A percentile compares a stretch with the other conserved stretches of the same genome.
phyloP scores from a whole-genome alignment of 768 basidiomycete genomes.

The Mycena capillaripes region DNA sequence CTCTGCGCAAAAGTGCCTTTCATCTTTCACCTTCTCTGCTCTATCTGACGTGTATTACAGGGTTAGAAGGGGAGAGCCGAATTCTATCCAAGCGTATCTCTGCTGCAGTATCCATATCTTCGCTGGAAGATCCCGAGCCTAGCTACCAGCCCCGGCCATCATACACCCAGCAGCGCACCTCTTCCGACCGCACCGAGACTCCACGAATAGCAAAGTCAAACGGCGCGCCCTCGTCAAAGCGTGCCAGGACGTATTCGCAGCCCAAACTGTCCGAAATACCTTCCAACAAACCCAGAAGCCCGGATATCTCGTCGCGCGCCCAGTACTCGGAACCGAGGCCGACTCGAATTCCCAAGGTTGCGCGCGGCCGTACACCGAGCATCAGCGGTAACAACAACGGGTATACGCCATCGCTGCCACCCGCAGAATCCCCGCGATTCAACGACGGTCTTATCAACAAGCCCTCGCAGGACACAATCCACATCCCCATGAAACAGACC shows the following conservation, averaged over 20 bases:
- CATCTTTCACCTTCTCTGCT: background rate
- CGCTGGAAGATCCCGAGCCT: conserved; percentile 64
- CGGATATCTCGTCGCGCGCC: conserved; percentile 61
- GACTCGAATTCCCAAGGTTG: conserved; percentile 66
- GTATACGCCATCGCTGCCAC: conserved; percentile 38
- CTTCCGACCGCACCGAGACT: conserved; percentile 47
- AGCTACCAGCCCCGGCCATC: conserved; percentile 52
- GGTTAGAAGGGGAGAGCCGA: conserved; percentile 85
- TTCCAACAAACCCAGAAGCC: conserved; percentile 51
- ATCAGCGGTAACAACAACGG: conserved; percentile 40
- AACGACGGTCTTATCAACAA: conserved; percentile 32
- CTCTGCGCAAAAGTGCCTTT: conserved; percentile 64
- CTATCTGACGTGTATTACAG: conserved; percentile 53
- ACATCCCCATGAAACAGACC: conserved; percentile 50
- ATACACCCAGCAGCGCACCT: conserved; percentile 40
- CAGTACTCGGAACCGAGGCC: conserved; percentile 55
- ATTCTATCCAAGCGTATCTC: conserved; percentile 85
- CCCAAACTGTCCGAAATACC: conserved; percentile 62
- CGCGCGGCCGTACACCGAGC: conserved; percentile 38
- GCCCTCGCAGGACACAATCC: conserved; percentile 41
- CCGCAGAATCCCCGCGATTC: conserved; percentile 45
- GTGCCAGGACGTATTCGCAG: conserved; percentile 76
- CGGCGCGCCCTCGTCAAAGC: conserved; percentile 55
- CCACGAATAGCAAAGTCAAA: conserved; percentile 41
- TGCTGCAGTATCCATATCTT: conserved; percentile 71